Percentiles rank a stretch among this genome's conserved stretches.
These are phyloP conservation scores for Cyberlindnera mrakii DNA, from an alignment of 805 yeast genomes.

Conservation along the genomic window DNA sequence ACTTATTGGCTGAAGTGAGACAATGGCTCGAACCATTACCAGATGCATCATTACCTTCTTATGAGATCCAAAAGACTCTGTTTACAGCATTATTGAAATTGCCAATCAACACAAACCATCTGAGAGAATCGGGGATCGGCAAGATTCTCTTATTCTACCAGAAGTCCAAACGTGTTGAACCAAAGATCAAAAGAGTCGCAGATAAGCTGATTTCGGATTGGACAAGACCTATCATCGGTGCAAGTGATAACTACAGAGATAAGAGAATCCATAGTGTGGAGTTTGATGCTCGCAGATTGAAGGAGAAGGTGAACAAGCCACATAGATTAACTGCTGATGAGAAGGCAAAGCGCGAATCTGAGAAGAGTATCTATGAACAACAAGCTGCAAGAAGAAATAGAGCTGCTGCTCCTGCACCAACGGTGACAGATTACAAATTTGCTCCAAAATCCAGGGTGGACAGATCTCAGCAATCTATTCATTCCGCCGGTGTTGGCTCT, in stretches of 20 bases:
- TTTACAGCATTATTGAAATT: conserved; percentile 66
- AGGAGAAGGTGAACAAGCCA: conserved; percentile 10
- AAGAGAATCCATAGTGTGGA: conserved; percentile 63
- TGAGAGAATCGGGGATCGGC: conserved; percentile 92
- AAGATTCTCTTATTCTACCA: conserved; percentile 92
- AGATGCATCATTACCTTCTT: conserved; percentile 96
- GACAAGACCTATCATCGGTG: conserved; percentile 97
- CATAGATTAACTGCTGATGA: conserved; percentile 2
- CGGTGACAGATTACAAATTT: conserved; percentile 80
- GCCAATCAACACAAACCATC: conserved; percentile 93
- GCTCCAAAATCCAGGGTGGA: conserved; percentile 75
- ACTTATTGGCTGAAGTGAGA: conserved; percentile 85
- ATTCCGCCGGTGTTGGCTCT: conserved; percentile 43
- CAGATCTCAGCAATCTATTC: conserved; percentile 28
- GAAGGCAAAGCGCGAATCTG: conserved; percentile 23
- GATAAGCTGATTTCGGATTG: conserved; percentile 92
- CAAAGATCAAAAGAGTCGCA: conserved; percentile 77
- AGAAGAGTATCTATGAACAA: conserved; percentile 72
- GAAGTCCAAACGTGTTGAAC: conserved; percentile 83
- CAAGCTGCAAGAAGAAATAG: conserved; percentile 88
- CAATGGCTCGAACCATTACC: conserved; percentile 98
- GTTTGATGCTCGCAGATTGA: conserved; percentile 43
- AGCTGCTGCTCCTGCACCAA: conserved; percentile 93
- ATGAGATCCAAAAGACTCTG: conserved; percentile 86
- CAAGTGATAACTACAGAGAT: conserved; percentile 91